Evolutionary conservation across 1,139 yeast species (phyloP), one percentile per base, ranked within the genome.

Genomic region (Keqinozyma sinolaborantium): DNA sequence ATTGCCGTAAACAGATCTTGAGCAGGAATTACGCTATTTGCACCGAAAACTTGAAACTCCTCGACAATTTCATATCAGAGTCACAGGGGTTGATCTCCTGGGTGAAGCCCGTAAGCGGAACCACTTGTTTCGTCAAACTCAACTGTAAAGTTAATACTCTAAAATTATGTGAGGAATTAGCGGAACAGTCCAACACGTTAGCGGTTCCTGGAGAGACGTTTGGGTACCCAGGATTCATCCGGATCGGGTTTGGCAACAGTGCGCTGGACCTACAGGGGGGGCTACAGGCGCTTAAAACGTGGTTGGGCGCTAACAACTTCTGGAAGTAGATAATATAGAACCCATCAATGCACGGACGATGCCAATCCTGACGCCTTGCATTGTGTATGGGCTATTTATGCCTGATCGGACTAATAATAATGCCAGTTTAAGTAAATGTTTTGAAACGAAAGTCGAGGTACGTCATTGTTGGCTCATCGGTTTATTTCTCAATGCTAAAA

Each of bases 141-240:
- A 56, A 56, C 21, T 51, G 48, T 9, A 47, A 48, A 2, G 48
- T 64, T 31, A 33, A 50, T 25, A 62, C 78, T 3, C 12, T 6
- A 6, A 42, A 51, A 6, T 50, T 76, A 41, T 58, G 72, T 23
- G 42, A 40, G 13, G 60, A 57, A 8, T 47, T 76, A 26, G 71
- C 71, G 4, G 55, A 48, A 10, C 41, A 58, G 14, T 44, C 58
- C 38, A 42, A 48, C 9, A 59, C 66, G 0, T 51, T 76, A 35
- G 48, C 61, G 25, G 76, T 71, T 4, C 82, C 82, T 1, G 80
- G 81, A 2, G 79, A 73, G 38, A 60, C 65, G 2, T 75, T 76
- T 44, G 55, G 53, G 16, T 40, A 48, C 14, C 60, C 63, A 2
- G 77, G 77, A 0, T 66, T 48, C 36, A 39, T 74, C 15, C 53